phyloP scores from a whole-genome alignment of 768 basidiomycete species.

The Amanita brunnescens region DNA sequence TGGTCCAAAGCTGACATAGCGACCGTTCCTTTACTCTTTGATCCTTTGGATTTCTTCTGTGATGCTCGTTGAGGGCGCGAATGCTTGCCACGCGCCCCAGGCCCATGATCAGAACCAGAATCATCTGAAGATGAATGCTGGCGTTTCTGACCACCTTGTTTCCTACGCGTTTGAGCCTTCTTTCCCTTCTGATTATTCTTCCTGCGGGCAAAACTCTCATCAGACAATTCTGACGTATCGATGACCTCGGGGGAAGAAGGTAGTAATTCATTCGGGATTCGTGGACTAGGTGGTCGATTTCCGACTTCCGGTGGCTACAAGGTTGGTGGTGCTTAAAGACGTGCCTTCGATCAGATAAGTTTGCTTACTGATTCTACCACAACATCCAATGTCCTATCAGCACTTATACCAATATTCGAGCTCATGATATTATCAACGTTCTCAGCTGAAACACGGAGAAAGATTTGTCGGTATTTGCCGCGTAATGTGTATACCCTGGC shows the following conservation, averaged over 20 bases:
- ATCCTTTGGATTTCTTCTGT: background rate
- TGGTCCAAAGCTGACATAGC: constrained; percentile 1
- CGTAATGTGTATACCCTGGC: constrained; percentile 60
- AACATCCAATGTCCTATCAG: constrained; percentile 46
- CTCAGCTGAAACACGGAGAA: constrained; percentile 50
- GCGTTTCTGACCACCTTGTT: background rate
- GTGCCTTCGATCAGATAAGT: constrained; percentile 13
- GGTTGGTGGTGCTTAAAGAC: background rate
- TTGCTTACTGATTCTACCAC: constrained; percentile 49
- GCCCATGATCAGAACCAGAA: background rate
- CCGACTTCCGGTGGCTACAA: constrained; percentile 29
- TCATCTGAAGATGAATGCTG: background rate
- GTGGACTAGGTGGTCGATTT: constrained; percentile 21
- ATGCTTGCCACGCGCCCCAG: background rate
- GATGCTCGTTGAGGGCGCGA: background rate
- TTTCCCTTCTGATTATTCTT: background rate
- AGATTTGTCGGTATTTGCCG: constrained; percentile 60
- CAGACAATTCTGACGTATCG: constrained; percentile 1
- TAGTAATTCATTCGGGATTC: constrained; percentile 21
- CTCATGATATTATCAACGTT: constrained; percentile 42
- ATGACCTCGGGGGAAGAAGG: no score
- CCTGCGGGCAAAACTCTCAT: background rate
- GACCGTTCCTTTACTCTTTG: background rate
- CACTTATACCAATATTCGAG: constrained; percentile 48
- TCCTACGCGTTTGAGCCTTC: background rate